Evolutionary conservation across 768 basidiomycete genomes (phyloP).

Genomic region (Pulveroboletus sp.): DNA sequence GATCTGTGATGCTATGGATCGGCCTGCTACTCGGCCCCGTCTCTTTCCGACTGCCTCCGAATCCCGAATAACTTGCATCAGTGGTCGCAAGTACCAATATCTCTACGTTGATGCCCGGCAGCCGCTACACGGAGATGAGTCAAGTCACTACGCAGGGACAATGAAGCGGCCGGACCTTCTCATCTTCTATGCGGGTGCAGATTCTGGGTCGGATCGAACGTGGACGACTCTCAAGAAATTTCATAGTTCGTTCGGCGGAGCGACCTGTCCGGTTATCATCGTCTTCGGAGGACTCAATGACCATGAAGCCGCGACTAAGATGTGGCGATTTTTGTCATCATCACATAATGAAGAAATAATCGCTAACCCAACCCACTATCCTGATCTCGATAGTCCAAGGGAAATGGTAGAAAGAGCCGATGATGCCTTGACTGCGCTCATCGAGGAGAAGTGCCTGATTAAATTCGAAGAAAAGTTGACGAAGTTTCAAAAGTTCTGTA

Average conservation of each 20-base stretch:
- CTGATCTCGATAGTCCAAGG: slow-evolving; percentile 6
- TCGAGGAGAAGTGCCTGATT: slow-evolving; percentile 18
- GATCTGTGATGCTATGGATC: slow-evolving; percentile 16
- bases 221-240: slow-evolving; percentile 19
- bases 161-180: slow-evolving; percentile 19
- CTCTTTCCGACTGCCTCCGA: slow-evolving; percentile 4
- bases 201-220: slow-evolving; percentile 4
- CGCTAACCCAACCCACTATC: slow-evolving; percentile 22
- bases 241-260: slow-evolving; percentile 14
- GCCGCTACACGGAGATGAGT: background rate
- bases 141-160: background rate
- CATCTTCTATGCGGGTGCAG: slow-evolving; percentile 18
- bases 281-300: slow-evolving; percentile 19
- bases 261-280: slow-evolving; percentile 20
- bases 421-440: slow-evolving; percentile 13
- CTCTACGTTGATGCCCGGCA: slow-evolving; percentile 6
- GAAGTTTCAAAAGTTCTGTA: slow-evolving; percentile 20
- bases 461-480: slow-evolving; percentile 18
- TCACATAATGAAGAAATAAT: slow-evolving; percentile 11
- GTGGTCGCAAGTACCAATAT: slow-evolving; percentile 14
- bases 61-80: background rate
- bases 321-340: slow-evolving; percentile 16
- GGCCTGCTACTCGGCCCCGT: background rate
- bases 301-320: slow-evolving; percentile 10
- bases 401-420: slow-evolving; percentile 18